Evolutionary conservation across 352 stramenopile genomes (phyloP).

Genomic region (Globisporangium middletonii): DNA sequence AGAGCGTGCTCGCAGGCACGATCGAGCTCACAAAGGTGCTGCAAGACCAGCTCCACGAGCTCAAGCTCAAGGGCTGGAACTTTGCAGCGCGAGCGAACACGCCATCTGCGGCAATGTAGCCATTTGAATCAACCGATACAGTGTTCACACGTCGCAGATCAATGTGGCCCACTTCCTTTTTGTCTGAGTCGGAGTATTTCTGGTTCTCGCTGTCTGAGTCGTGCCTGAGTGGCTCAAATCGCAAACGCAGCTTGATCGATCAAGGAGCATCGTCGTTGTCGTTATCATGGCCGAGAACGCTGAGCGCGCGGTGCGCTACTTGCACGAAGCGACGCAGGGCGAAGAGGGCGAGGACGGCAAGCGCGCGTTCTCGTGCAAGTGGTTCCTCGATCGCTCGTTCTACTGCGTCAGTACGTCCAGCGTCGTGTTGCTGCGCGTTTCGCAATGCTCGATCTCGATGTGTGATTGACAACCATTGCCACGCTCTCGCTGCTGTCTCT

Average conservation of each 20-base stretch:
- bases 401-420: conserved; percentile 75
- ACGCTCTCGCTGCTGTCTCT: neutral
- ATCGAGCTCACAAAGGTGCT: conserved; percentile 68
- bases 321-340: conserved; percentile 35
- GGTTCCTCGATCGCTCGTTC: conserved; percentile 78
- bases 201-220: too few species aligned
- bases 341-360: conserved; percentile 30
- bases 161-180: too few species aligned
- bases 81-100: conserved; percentile 25
- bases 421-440: conserved; percentile 12
- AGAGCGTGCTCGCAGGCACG: conserved; percentile 49
- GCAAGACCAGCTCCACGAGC: conserved; percentile 70
- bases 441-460: neutral
- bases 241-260: neutral
- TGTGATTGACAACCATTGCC: neutral
- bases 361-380: conserved; percentile 55
- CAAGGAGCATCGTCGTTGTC: neutral
- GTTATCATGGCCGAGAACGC: conserved; percentile 23
- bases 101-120: conserved; percentile 8
- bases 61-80: conserved; percentile 79
- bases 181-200: too few species aligned
- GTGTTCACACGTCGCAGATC: too few species aligned
- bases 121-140: neutral
- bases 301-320: conserved; percentile 55
- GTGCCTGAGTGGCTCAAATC: too few species aligned